phyloP scores from a whole-genome alignment of 164 flowering plant genomes.

The Chloranthus sessilifolius region DNA sequence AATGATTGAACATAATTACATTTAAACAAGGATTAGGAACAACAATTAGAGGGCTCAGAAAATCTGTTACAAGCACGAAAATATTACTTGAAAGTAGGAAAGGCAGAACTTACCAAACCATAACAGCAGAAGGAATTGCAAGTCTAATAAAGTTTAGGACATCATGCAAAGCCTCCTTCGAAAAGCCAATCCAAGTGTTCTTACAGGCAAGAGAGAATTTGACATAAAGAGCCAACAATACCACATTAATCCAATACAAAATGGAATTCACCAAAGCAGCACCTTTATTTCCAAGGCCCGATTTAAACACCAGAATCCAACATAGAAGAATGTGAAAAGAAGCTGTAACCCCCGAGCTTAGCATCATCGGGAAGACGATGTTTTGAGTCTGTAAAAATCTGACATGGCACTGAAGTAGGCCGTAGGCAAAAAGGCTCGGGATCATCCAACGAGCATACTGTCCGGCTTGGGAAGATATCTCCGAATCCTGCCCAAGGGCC shows the following conservation, averaged over 20 bases:
- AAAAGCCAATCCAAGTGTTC: constrained; percentile 36
- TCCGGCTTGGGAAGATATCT: constrained; percentile 20
- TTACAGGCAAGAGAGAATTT: constrained; percentile 29
- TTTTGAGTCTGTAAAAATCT: constrained; percentile 25
- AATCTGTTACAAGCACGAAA: neutral
- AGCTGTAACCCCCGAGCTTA: constrained; percentile 21
- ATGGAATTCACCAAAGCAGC: constrained; percentile 30
- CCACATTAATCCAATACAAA: constrained; percentile 30
- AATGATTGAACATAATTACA: constrained; percentile 12
- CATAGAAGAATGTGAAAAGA: constrained; percentile 18
- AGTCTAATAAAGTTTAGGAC: constrained; percentile 23
- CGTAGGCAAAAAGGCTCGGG: constrained; percentile 21
- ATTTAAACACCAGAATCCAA: constrained; percentile 31
- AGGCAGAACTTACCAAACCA: constrained; percentile 30
- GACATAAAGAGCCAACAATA: constrained; percentile 28
- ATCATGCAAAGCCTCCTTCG: constrained; percentile 27
- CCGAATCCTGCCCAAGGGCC: constrained; percentile 21
- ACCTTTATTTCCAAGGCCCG: constrained; percentile 27
- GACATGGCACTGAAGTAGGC: constrained; percentile 17
- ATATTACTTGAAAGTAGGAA: no score
- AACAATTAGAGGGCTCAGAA: neutral
- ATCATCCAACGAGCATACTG: constrained; percentile 20
- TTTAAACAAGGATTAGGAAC: neutral
- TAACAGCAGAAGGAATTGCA: constrained; percentile 35
- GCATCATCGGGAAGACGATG: constrained; percentile 26